Evolutionary conservation across 2,329 filamentous ascomycete genomes (phyloP).

Genomic region (Pseudogymnoascus sp.): DNA sequence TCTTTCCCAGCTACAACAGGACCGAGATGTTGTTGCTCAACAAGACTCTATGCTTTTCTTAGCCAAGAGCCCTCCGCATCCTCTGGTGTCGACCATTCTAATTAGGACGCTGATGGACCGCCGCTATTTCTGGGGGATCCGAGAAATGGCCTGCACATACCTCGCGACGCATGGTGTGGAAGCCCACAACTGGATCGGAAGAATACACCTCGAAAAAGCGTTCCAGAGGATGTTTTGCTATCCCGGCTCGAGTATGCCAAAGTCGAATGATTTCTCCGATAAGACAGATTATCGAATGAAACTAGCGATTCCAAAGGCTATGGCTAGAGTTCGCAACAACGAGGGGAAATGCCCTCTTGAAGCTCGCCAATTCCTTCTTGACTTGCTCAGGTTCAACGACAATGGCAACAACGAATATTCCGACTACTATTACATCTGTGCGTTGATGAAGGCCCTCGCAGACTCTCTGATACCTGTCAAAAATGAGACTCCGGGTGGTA

Average conservation of each 20-base stretch:
- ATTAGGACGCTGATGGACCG: constrained; percentile 83
- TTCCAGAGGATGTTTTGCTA: constrained; percentile 88
- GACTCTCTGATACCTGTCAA: constrained; percentile 47
- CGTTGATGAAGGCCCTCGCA: constrained; percentile 59
- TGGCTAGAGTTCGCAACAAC: constrained; percentile 68
- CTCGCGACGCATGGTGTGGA: constrained; percentile 69
- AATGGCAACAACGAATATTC: constrained; percentile 85
- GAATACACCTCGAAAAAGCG: constrained; percentile 75
- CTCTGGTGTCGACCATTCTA: constrained; percentile 80
- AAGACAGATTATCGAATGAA: constrained; percentile 79
- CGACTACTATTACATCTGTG: constrained; percentile 82
- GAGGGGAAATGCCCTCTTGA: constrained; percentile 70
- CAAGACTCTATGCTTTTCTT: constrained; percentile 71
- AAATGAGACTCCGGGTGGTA: constrained; percentile 23
- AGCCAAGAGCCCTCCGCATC: constrained; percentile 57
- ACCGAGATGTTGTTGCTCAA: constrained; percentile 89
- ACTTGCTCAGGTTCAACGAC: constrained; percentile 88
- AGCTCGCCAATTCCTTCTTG: constrained; percentile 76
- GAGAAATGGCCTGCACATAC: constrained; percentile 72
- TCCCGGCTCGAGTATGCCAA: constrained; percentile 67
- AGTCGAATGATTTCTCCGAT: constrained; percentile 86
- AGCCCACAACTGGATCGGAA: constrained; percentile 66
- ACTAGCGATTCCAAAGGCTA: constrained; percentile 70
- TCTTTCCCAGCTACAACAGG: constrained; percentile 91
- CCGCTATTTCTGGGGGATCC: constrained; percentile 89